Evolutionary conservation across 2,329 filamentous ascomycete species (phyloP).

Genomic region (Microsporum ferrugineum): DNA sequence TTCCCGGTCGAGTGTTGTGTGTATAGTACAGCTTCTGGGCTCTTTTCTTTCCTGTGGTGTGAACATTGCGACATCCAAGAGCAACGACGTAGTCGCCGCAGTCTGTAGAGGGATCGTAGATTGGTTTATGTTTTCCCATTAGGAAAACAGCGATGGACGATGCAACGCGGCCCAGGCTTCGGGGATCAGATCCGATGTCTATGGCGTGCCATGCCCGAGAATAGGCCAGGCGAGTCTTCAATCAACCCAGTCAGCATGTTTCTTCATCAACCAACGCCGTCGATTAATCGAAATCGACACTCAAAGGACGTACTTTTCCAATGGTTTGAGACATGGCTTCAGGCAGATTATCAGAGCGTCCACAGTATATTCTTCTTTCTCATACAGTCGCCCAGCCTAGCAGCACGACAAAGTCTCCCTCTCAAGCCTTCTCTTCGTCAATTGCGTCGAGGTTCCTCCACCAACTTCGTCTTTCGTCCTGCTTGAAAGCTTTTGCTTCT

Average conservation of each 20-base stretch:
- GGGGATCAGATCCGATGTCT: constrained; percentile 56
- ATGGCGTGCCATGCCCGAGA: constrained; percentile 92
- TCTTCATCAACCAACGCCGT: background rate
- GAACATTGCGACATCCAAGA: constrained; percentile 73
- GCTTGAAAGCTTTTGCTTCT: background rate
- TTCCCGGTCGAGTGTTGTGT: constrained; percentile 82
- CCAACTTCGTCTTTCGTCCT: background rate
- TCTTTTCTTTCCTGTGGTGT: constrained; percentile 83
- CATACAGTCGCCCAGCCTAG: background rate
- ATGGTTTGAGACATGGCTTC: constrained; percentile 3
- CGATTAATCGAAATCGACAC: background rate
- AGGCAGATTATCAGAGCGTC: background rate
- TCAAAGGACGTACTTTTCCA: constrained; percentile 3
- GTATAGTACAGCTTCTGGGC: constrained; percentile 93
- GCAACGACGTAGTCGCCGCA: constrained; percentile 98
- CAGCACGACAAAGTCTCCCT: background rate
- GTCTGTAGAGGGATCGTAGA: constrained; percentile 92
- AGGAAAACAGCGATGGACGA: constrained; percentile 74
- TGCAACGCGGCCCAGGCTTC: constrained; percentile 80
- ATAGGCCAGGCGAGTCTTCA: constrained; percentile 87
- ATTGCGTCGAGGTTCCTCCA: background rate
- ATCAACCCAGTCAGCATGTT: constrained; percentile 1
- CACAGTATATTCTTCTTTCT: background rate
- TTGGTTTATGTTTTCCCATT: constrained; percentile 99
- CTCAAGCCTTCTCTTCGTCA: background rate